These are phyloP conservation scores for Didymella pinodella DNA, from an alignment of 2,329 filamentous ascomycete genomes.

Conservation along the genomic window DNA sequence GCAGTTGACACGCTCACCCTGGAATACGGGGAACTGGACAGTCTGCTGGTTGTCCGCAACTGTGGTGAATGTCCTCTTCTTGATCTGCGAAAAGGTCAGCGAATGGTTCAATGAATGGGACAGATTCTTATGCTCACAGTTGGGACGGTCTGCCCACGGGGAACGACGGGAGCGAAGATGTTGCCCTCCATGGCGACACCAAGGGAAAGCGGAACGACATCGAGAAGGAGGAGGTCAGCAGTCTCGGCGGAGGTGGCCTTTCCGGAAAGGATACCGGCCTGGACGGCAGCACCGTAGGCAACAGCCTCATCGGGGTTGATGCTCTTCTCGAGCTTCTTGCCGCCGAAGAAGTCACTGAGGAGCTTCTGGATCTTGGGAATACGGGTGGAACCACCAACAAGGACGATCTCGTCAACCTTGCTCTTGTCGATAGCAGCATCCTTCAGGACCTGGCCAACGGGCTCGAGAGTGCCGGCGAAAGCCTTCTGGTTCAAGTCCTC, in stretches of 20 bases:
- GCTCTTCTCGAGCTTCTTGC: constrained; percentile 99
- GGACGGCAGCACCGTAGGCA: constrained; percentile 97
- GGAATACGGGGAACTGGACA: constrained; percentile 90
- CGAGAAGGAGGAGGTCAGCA: constrained; percentile 90
- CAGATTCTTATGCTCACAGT: constrained; percentile 49
- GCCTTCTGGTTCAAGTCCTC: constrained; percentile 97
- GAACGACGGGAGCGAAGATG: constrained; percentile 94
- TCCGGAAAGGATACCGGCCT: constrained; percentile 97
- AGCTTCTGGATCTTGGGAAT: constrained; percentile 99
- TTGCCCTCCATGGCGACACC: constrained; percentile 99
- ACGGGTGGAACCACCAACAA: constrained; percentile 98
- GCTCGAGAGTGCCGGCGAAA: constrained; percentile 91
- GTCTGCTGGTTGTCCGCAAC: constrained; percentile 51
- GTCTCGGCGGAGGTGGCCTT: constrained; percentile 97
- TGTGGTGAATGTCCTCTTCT: constrained; percentile 64
- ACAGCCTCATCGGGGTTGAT: constrained; percentile 99
- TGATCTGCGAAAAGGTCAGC: constrained; percentile 56
- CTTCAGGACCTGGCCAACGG: constrained; percentile 95
- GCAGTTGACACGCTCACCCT: constrained; percentile 98
- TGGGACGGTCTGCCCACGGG: constrained; percentile 67
- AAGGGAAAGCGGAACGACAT: constrained; percentile 94
- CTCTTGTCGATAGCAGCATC: constrained; percentile 87
- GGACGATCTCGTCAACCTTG: constrained; percentile 96
- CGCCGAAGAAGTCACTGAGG: constrained; percentile 97
- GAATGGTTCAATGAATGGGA: not conserved